Conservation (phyloP, 108 stramenopile genomes). For the Halocafeteria seosinensis region DNA sequence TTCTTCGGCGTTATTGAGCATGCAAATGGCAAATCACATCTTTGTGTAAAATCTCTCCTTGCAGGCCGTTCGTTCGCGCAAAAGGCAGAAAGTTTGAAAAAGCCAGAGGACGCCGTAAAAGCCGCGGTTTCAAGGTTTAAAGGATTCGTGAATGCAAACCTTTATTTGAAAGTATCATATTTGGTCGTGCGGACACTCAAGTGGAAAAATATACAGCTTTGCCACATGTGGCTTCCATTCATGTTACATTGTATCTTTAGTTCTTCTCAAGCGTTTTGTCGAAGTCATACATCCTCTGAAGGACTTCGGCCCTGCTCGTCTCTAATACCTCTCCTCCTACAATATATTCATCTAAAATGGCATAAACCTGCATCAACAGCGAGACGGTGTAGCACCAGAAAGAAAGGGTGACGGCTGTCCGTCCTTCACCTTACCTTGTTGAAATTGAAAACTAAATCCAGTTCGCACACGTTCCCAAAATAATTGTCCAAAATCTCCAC, state of each 20-base stretch:
- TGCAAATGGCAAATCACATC: too few relatives aligned
- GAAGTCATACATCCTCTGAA: slow-evolving; percentile 8
- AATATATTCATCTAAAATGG: slow-evolving; percentile 80
- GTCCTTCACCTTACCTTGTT: slow-evolving; percentile 52
- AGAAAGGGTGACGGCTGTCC: not conserved
- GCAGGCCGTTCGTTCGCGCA: slow-evolving; percentile 91
- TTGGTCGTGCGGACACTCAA: too few relatives aligned
- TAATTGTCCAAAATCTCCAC: slow-evolving; percentile 91
- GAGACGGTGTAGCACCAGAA: not conserved
- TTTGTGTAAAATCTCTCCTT: too few relatives aligned
- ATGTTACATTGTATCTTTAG: too few relatives aligned
- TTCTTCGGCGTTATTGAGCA: too few relatives aligned
- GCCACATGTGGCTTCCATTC: too few relatives aligned
- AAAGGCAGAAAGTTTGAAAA: slow-evolving; percentile 99
- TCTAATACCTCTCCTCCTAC: slow-evolving; percentile 74
- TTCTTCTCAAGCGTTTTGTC: not conserved
- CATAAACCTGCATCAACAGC: slow-evolving; percentile 67
- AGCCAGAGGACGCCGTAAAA: slow-evolving; percentile 93
- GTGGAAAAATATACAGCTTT: too few relatives aligned
- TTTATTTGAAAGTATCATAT: too few relatives aligned
- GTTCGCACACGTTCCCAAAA: slow-evolving; percentile 59
- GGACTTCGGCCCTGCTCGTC: slow-evolving; percentile 53
- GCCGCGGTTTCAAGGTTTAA: slow-evolving; percentile 95
- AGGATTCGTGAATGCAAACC: too few relatives aligned
- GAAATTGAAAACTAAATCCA: slow-evolving; percentile 89